These are phyloP conservation scores for Linnemannia exigua DNA, from an alignment of 192 early-diverging fungal genomes.

Conservation along the genomic window DNA sequence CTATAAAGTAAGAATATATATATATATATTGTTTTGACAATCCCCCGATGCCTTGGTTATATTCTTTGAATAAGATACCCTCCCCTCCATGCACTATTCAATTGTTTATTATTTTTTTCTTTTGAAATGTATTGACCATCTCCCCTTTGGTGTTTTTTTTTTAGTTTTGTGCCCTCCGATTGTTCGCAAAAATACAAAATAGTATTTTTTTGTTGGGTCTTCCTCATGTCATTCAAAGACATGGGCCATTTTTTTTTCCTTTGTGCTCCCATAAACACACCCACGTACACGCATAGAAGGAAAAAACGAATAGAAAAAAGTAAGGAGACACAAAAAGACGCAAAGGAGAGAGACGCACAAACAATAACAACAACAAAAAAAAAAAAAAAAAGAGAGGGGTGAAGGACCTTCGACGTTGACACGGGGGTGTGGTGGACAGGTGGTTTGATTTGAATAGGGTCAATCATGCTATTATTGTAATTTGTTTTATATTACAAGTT, in stretches of 20 bases:
- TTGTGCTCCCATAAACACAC: slow-evolving; percentile 7
- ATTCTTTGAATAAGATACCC: not conserved
- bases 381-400: not conserved
- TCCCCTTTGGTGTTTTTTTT: not conserved
- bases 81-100: not conserved
- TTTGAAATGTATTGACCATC: not conserved
- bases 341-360: not conserved
- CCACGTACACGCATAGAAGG: not conserved
- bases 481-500: not conserved
- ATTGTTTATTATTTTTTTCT: not conserved
- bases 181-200: not conserved
- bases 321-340: not conserved
- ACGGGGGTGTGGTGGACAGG: not conserved
- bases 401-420: slow-evolving; percentile 1
- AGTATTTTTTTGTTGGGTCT: not conserved
- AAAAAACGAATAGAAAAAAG: not conserved
- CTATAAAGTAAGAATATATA: not conserved
- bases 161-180: slow-evolving; percentile 1
- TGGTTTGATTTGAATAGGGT: not conserved
- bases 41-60: not conserved
- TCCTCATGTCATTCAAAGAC: not conserved
- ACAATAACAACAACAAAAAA: not conserved
- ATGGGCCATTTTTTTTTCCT: not conserved
- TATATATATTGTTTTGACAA: not conserved
- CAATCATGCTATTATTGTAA: not conserved